phyloP scores from a whole-genome alignment of 345 rosid species.

The Turnera subulata region DNA sequence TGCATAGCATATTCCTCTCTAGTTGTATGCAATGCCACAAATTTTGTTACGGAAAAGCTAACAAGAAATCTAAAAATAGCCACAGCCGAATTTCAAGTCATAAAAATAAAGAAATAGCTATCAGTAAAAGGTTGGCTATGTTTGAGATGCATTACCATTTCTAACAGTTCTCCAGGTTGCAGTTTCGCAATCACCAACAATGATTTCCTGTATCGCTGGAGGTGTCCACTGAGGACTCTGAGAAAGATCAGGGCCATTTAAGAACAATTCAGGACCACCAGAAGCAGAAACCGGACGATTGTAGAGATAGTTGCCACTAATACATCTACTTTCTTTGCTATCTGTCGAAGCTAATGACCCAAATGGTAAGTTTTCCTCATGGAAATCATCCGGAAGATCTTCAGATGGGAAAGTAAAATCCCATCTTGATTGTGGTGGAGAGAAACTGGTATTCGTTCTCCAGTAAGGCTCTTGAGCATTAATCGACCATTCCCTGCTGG shows the following conservation, averaged over 20 bases:
- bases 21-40: no score
- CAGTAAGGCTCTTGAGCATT: conserved; percentile 53
- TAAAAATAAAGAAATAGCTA: background rate
- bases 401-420: conserved; percentile 42
- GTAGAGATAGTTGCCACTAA: conserved; percentile 29
- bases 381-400: conserved; percentile 37
- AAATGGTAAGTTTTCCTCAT: conserved; percentile 26
- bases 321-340: conserved; percentile 47
- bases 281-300: conserved; percentile 32
- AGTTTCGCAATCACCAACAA: conserved; percentile 38
- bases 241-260: conserved; percentile 42
- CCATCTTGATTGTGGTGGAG: conserved; percentile 56
- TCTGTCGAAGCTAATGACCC: conserved; percentile 58
- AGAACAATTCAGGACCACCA: conserved; percentile 32
- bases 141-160: background rate
- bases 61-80: no score
- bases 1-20: no score
- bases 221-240: conserved; percentile 55
- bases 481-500: conserved; percentile 52
- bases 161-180: conserved; percentile 40
- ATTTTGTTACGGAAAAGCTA: no score
- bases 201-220: conserved; percentile 49
- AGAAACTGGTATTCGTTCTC: conserved; percentile 57
- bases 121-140: background rate
- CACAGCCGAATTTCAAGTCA: background rate